These are phyloP conservation scores for Xerocomus alliaceus DNA, from an alignment of 1,284 basidiomycete species.

Conservation along the genomic window DNA sequence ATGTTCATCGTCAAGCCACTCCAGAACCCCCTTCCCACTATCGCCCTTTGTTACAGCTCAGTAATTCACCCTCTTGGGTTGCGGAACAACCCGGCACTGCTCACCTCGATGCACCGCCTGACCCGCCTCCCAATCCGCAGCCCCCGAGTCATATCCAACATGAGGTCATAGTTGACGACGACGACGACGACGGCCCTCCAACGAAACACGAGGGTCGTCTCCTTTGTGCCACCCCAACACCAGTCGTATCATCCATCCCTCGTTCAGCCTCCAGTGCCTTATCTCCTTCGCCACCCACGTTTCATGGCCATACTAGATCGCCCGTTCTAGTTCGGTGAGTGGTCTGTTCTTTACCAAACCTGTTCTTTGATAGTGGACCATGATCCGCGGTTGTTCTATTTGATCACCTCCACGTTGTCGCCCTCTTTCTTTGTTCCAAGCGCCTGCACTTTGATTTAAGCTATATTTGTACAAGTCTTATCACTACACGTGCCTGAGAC, in stretches of 20 bases:
- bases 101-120: constrained; percentile 17
- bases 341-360: neutral
- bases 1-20: constrained; percentile 32
- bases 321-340: constrained; percentile 42
- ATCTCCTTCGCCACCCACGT: constrained; percentile 19
- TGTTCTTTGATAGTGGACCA: constrained; percentile 4
- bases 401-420: constrained; percentile 18
- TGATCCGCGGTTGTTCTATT: constrained; percentile 5
- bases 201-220: constrained; percentile 39
- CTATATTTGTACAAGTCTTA: constrained; percentile 23
- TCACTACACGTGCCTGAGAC: constrained; percentile 26
- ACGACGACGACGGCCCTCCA: constrained; percentile 29
- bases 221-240: constrained; percentile 20
- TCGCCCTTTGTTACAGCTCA: constrained; percentile 39
- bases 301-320: constrained; percentile 39
- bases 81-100: constrained; percentile 16
- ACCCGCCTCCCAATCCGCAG: constrained; percentile 8
- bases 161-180: constrained; percentile 18
- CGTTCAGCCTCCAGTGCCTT: constrained; percentile 18
- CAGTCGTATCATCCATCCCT: constrained; percentile 18
- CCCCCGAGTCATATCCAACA: constrained; percentile 15
- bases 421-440: constrained; percentile 19
- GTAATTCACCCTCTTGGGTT: constrained; percentile 37
- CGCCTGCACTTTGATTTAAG: constrained; percentile 3
- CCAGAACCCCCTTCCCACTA: constrained; percentile 27